phyloP scores from a whole-genome alignment of 2,329 filamentous ascomycete genomes.

The Neofusicoccum sp. region DNA sequence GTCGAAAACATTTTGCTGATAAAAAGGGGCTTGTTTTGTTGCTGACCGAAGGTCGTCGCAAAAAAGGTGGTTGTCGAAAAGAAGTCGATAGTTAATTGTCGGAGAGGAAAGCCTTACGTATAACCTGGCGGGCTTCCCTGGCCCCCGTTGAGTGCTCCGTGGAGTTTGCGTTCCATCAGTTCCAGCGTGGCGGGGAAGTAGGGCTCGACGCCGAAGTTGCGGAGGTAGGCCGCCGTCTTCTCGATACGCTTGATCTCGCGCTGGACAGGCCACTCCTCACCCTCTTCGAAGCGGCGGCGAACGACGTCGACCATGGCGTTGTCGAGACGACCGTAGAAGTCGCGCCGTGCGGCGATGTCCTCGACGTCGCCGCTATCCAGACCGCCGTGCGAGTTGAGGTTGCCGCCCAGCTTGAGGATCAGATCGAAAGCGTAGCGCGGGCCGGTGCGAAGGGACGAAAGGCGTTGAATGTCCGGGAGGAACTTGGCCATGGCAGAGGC shows the following conservation, averaged over 20 bases:
- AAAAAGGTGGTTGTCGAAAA: neutral
- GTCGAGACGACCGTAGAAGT: slow-evolving; percentile 51
- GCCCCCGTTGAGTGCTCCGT: slow-evolving; percentile 11
- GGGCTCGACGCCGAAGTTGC: slow-evolving; percentile 52
- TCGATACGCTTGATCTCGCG: slow-evolving; percentile 56
- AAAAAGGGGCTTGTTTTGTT: neutral
- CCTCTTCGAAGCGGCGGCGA: slow-evolving; percentile 49
- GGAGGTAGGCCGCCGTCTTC: slow-evolving; percentile 53
- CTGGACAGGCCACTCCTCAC: slow-evolving; percentile 52
- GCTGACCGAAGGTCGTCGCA: slow-evolving; percentile 11
- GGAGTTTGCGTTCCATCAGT: slow-evolving; percentile 38
- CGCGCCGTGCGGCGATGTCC: slow-evolving; percentile 48
- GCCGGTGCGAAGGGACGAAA: slow-evolving; percentile 48
- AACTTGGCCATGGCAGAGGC: slow-evolving; percentile 55
- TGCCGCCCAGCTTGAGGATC: slow-evolving; percentile 55
- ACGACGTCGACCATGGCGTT: slow-evolving; percentile 54
- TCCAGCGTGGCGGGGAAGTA: slow-evolving; percentile 54
- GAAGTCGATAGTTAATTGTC: neutral
- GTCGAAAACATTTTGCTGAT: neutral
- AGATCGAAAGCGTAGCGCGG: slow-evolving; percentile 54
- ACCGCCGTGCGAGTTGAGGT: slow-evolving; percentile 55
- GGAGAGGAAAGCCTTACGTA: slow-evolving; percentile 13
- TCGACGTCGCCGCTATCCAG: slow-evolving; percentile 49
- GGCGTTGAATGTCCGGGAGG: slow-evolving; percentile 52
- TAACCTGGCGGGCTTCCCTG: slow-evolving; percentile 15